phyloP scores from a whole-genome alignment of 129 eudicot species.

The Saussurea involucrata region DNA sequence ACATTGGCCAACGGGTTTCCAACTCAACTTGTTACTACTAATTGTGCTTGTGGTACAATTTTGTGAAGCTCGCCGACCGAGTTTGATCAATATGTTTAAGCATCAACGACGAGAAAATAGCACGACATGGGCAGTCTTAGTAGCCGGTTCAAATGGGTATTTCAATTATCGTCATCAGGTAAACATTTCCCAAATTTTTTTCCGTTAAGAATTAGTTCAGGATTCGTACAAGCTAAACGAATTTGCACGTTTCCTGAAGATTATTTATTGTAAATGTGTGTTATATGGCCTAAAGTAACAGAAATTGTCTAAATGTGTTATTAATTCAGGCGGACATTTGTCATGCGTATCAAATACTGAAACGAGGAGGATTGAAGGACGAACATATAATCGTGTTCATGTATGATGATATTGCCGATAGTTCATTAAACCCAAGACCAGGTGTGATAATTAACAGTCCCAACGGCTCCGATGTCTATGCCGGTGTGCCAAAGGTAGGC shows the following conservation, averaged over 20 bases:
- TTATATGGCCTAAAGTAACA: no score
- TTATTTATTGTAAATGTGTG: not conserved
- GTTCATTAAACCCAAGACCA: conserved; percentile 44
- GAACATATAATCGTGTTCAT: conserved; percentile 73
- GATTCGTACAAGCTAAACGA: not conserved
- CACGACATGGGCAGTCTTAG: conserved; percentile 77
- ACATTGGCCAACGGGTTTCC: not conserved
- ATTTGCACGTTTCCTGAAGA: not conserved
- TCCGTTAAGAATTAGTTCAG: not conserved
- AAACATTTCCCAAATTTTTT: not conserved
- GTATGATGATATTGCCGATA: conserved; percentile 70
- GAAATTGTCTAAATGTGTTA: not conserved
- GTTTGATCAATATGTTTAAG: not conserved
- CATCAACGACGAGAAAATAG: conserved; percentile 6
- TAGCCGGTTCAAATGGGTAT: conserved; percentile 70
- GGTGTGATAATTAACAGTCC: conserved; percentile 65
- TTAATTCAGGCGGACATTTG: conserved; percentile 64
- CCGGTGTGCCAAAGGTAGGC: conserved; percentile 70
- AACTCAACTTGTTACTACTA: conserved; percentile 22
- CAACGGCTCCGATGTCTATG: conserved; percentile 54
- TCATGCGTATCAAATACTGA: conserved; percentile 75
- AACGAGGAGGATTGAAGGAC: conserved; percentile 64
- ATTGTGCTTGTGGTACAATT: conserved; percentile 13
- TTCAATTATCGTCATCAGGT: conserved; percentile 83
- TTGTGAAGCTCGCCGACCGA: conserved; percentile 9